These are phyloP conservation scores for Cenchrus purpureus DNA, from an alignment of 176 grass and related monocot genomes.

Conservation along the genomic window DNA sequence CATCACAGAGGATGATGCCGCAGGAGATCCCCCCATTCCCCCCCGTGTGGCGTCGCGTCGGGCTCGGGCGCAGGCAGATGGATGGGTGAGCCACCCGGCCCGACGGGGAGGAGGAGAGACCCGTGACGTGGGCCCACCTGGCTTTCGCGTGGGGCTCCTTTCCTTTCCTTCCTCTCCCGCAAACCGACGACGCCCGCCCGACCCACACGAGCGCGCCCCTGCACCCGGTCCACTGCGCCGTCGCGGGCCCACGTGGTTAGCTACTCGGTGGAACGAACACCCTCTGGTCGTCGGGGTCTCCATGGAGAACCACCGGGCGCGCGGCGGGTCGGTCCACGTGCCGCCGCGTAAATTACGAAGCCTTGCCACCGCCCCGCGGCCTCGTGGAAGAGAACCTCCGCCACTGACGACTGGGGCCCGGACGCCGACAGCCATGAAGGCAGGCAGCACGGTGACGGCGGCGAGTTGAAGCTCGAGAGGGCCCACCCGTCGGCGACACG, in stretches of 20 bases:
- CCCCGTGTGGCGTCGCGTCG: neutral
- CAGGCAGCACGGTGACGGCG: no score
- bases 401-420: neutral
- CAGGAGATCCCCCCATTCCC: slow-evolving; percentile 41
- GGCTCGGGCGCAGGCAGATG: neutral
- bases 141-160: neutral
- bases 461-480: neutral
- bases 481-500: neutral
- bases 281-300: neutral
- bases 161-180: neutral
- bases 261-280: no score
- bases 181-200: slow-evolving; percentile 29
- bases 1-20: neutral
- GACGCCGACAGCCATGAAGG: neutral
- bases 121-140: slow-evolving; percentile 20
- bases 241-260: neutral
- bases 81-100: slow-evolving; percentile 27
- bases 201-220: neutral
- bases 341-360: slow-evolving; percentile 1
- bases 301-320: neutral
- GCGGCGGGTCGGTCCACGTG: neutral
- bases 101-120: neutral
- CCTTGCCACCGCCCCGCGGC: slow-evolving; percentile 6
- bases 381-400: no score
- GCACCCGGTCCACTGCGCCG: neutral